Conservation (phyloP, 352 stramenopile genomes). For the Phytophthora megakarya region DNA sequence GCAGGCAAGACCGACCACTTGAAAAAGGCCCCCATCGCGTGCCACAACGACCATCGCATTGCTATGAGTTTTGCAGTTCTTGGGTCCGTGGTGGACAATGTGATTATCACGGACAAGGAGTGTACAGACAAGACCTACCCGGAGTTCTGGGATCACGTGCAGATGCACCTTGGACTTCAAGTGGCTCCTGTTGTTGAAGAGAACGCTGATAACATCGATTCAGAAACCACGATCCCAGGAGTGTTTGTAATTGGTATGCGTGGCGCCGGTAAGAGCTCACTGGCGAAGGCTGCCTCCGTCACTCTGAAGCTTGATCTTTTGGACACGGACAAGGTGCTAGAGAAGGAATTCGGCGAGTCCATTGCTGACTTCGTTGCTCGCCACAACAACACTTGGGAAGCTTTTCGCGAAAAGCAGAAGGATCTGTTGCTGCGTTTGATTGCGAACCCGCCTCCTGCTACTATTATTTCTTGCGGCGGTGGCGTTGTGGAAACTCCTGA, state of each 20-base stretch:
- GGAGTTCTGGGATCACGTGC: conserved; percentile 93
- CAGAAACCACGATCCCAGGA: conserved; percentile 34
- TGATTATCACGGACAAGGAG: conserved; percentile 97
- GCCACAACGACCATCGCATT: conserved; percentile 98
- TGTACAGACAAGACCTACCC: conserved; percentile 99
- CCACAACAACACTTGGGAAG: conserved; percentile 69
- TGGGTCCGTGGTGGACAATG: conserved; percentile 87
- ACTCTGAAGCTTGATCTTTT: conserved; percentile 64
- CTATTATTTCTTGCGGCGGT: conserved; percentile 85
- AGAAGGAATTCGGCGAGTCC: conserved; percentile 65
- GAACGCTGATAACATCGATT: conserved; percentile 10
- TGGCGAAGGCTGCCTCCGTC: conserved; percentile 57
- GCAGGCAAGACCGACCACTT: conserved; percentile 53
- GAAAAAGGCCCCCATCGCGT: conserved; percentile 70
- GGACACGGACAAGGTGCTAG: conserved; percentile 81
- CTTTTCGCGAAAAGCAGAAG: conserved; percentile 74
- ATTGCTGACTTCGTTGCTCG: conserved; percentile 72
- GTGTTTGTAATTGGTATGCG: conserved; percentile 90
- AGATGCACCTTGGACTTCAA: conserved; percentile 65
- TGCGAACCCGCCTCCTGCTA: conserved; percentile 55
- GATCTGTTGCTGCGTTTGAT: conserved; percentile 66
- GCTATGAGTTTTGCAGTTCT: conserved; percentile 98
- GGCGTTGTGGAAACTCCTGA: conserved; percentile 80
- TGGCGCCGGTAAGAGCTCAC: conserved; percentile 83
- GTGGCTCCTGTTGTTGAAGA: conserved; percentile 53